Evolutionary conservation across 805 yeast species (phyloP).

Genomic region (Maudiozyma saulgeensis): DNA sequence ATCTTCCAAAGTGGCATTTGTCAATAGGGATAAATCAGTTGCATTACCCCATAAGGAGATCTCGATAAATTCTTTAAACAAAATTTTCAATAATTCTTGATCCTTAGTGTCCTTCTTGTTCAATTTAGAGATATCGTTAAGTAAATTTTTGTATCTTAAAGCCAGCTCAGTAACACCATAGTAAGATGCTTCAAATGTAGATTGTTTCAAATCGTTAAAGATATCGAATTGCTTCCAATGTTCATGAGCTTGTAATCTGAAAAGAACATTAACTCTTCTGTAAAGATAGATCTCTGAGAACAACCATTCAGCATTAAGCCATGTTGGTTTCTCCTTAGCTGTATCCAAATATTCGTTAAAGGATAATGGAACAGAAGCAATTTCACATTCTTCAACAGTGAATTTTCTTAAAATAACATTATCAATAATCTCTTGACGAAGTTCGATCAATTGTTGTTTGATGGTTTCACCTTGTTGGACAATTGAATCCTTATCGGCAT

Average conservation of each 20-base stretch:
- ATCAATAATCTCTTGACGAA: constrained; percentile 37
- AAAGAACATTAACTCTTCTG: constrained; percentile 44
- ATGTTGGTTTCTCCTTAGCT: constrained; percentile 34
- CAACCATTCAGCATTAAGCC: constrained; percentile 89
- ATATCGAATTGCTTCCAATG: constrained; percentile 52
- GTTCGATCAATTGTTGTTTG: constrained; percentile 30
- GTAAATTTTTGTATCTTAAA: constrained; percentile 42
- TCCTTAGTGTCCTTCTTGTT: constrained; percentile 17
- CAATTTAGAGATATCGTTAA: constrained; percentile 18
- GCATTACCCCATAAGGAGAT: constrained; percentile 97
- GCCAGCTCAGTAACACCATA: constrained; percentile 79
- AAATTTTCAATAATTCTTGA: constrained; percentile 37
- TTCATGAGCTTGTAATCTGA: constrained; percentile 28
- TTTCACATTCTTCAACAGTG: constrained; percentile 29
- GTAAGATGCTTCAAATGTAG: constrained; percentile 65
- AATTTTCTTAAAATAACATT: constrained; percentile 39
- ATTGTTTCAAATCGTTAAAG: constrained; percentile 59
- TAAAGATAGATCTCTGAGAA: constrained; percentile 79
- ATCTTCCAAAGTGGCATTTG: constrained; percentile 83
- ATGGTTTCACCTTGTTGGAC: constrained; percentile 41
- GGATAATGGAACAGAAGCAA: constrained; percentile 38
- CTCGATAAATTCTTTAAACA: constrained; percentile 78
- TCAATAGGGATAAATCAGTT: constrained; percentile 82
- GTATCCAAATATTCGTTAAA: constrained; percentile 47
- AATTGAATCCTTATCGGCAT: constrained; percentile 16